A percentile compares a stretch with the other conserved stretches of the same genome.
Evolutionary conservation across 2,329 filamentous ascomycete species (phyloP).

Genomic region (Cercospora beticola): DNA sequence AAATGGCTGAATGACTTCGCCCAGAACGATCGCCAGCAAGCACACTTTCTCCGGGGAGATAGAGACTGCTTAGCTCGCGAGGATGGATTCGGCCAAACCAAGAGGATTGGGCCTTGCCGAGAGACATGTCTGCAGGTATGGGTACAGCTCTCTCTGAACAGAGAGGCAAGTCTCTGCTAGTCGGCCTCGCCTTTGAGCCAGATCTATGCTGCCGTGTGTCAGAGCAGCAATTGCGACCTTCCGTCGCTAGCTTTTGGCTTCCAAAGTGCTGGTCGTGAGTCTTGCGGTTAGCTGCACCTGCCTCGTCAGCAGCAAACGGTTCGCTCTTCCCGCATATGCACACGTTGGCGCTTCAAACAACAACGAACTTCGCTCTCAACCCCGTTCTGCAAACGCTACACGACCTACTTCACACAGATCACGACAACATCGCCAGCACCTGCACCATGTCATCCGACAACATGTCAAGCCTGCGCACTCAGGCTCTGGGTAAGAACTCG

Average conservation of each 20-base stretch:
- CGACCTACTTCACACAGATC: neutral
- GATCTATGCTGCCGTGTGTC: neutral
- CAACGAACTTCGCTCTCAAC: neutral
- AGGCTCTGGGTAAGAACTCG: constrained; percentile 22
- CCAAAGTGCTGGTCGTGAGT: neutral
- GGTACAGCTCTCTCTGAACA: neutral
- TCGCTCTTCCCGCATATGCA: neutral
- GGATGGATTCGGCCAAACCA: too few species aligned
- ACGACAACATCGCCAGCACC: constrained; percentile 1
- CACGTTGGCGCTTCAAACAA: neutral
- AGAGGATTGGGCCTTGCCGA: neutral
- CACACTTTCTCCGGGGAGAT: neutral
- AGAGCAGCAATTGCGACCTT: neutral
- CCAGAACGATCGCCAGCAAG: neutral
- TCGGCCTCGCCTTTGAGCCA: neutral
- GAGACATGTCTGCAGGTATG: neutral
- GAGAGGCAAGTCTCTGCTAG: neutral
- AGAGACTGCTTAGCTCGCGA: neutral
- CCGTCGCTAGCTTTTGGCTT: neutral
- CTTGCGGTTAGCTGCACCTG: neutral
- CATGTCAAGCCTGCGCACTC: constrained; percentile 22
- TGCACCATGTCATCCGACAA: constrained; percentile 20
- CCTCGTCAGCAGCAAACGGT: neutral
- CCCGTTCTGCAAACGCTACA: neutral
- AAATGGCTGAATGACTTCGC: neutral